Evolutionary conservation across 495 filamentous ascomycete genomes (phyloP), one percentile per base, ranked within the genome.

Genomic region (Astrothelium subdiscretum): DNA sequence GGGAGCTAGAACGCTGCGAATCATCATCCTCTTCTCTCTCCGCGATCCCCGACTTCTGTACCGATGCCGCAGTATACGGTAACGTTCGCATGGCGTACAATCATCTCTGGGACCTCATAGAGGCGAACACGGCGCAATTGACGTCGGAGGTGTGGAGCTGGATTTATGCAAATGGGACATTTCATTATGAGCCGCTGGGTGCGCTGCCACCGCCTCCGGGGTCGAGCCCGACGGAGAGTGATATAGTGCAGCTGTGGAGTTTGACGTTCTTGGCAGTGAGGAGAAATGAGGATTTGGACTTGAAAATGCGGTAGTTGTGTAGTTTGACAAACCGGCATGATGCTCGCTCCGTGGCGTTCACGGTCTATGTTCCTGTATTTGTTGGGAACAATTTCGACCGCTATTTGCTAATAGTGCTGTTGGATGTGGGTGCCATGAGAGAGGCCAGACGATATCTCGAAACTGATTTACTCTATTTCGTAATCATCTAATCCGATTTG

Each of bases 61-160:
- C 61, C 0, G 76, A 85, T 65, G 12, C 57, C 0, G 59, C 26
- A 1, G 74, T 86, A 2, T 76, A 76, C 62, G 61, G 44, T 2
- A 83, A 83, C 60, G 75, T 84, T 2, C 70, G 77, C 61, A 67
- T 69, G 0, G 84, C 83, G 31, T 87, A 87, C 69, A 82, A 82
- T 65, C 69, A 73, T 27, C 76, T 87, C 22, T 87, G 84, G 84
- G 76, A 83, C 64, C 67, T 78, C 3, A 83, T 87, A 64, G 82
- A 85, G 61, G 70, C 72, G 0, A 86, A 85, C 67, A 42, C 61
- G 31, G 70, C 67, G 4, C 73, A 82, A 62, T 74, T 87, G 48
- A 80, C 78, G 40, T 71, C 68, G 20, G 85, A 88, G 63, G 81
- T 87, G 2, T 87, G 83, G 85, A 83, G 78, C 43, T 88, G 83